Percentiles rank a stretch among this genome's conserved stretches.
These are phyloP conservation scores for Phytophthora meadii DNA, from an alignment of 352 stramenopile species.

Conservation along the genomic window DNA sequence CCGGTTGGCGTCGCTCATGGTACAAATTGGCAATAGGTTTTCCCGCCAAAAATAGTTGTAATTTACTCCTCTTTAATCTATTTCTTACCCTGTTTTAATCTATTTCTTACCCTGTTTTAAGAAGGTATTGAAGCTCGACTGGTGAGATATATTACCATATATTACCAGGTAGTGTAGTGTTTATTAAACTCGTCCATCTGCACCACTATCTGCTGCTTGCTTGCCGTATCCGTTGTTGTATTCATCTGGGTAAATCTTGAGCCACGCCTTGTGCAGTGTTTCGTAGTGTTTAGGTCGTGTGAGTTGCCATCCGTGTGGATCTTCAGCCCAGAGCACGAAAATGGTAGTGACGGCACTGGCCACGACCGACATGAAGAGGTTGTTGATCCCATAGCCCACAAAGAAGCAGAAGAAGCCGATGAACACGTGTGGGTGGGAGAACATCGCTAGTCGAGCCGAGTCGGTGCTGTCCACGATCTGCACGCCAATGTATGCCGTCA, in stretches of 20 bases:
- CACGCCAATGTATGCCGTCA: constrained; percentile 72
- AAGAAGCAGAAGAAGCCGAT: constrained; percentile 79
- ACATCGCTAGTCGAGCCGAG: constrained; percentile 62
- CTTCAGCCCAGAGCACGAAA: constrained; percentile 87
- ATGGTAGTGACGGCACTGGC: constrained; percentile 80
- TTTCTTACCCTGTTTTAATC: too few relatives aligned
- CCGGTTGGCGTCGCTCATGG: constrained; percentile 24
- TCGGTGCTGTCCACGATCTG: constrained; percentile 59
- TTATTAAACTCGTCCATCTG: constrained; percentile 14
- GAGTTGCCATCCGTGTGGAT: constrained; percentile 77
- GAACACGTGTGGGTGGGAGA: constrained; percentile 69
- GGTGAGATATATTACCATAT: too few relatives aligned
- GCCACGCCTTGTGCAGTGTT: constrained; percentile 75
- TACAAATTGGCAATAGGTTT: neutral
- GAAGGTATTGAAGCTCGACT: too few relatives aligned
- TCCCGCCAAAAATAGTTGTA: constrained; percentile 7
- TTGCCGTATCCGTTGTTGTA: constrained; percentile 88
- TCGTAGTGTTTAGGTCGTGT: constrained; percentile 79
- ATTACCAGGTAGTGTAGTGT: too few relatives aligned
- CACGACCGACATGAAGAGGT: constrained; percentile 75
- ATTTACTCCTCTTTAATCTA: too few relatives aligned
- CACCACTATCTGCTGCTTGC: constrained; percentile 32
- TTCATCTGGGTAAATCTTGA: constrained; percentile 84
- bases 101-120: too few relatives aligned
- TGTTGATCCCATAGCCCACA: constrained; percentile 79